These are phyloP conservation scores for Xylaria sp. DNA, from an alignment of 2,329 filamentous ascomycete species.

Conservation along the genomic window DNA sequence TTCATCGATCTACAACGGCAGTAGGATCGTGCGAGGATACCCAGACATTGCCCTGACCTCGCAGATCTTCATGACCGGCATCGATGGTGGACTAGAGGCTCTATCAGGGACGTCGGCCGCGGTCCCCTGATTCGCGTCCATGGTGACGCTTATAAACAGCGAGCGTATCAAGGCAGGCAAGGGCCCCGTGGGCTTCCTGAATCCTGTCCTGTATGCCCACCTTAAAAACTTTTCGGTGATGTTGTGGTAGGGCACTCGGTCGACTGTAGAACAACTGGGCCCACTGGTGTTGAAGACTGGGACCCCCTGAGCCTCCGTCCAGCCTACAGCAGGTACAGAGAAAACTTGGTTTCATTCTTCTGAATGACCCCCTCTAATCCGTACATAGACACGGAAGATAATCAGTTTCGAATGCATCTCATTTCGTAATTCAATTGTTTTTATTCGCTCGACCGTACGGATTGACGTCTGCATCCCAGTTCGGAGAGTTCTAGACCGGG, in stretches of 20 bases:
- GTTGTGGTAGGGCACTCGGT: slow-evolving; percentile 36
- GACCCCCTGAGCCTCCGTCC: slow-evolving; percentile 26
- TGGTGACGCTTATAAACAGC: slow-evolving; percentile 47
- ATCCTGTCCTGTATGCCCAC: slow-evolving; percentile 46
- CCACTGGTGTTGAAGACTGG: slow-evolving; percentile 39
- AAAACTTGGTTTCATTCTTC: too few species aligned
- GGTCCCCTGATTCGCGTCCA: slow-evolving; percentile 51
- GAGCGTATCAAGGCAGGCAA: slow-evolving; percentile 44
- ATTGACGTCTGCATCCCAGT: too few species aligned
- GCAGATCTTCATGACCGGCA: slow-evolving; percentile 17
- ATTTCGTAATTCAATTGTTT: too few species aligned
- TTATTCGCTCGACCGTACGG: too few species aligned
- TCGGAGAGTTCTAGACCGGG: too few species aligned
- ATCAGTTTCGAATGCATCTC: too few species aligned
- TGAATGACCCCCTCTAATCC: too few species aligned
- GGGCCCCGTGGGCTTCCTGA: slow-evolving; percentile 46
- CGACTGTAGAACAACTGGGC: slow-evolving; percentile 38
- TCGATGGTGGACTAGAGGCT: slow-evolving; percentile 26
- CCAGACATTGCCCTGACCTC: slow-evolving; percentile 41
- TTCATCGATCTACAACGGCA: slow-evolving; percentile 35
- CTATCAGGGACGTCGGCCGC: slow-evolving; percentile 50
- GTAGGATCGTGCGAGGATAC: slow-evolving; percentile 35
- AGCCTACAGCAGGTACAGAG: too few species aligned
- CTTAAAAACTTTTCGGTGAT: slow-evolving; percentile 36
- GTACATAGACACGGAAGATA: too few species aligned